phyloP scores from a whole-genome alignment of 495 filamentous ascomycete species.

The Trypethelium eluteriae region DNA sequence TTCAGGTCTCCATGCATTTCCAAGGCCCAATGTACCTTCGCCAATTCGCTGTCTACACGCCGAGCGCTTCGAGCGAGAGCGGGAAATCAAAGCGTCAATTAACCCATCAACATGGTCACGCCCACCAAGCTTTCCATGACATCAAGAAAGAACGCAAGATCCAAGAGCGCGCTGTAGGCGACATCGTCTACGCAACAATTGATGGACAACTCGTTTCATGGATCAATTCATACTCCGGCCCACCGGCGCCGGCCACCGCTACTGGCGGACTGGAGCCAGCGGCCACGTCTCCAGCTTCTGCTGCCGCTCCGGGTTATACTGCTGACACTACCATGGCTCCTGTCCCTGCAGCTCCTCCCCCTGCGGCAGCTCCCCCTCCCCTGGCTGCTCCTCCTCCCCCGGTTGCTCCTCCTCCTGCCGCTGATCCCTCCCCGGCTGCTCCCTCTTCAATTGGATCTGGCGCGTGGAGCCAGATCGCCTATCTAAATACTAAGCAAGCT shows the following conservation, averaged over 20 bases:
- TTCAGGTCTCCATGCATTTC: conserved; percentile 60
- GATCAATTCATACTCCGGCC: conserved; percentile 54
- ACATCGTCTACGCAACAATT: conserved; percentile 52
- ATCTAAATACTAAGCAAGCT: conserved; percentile 1
- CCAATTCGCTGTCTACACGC: conserved; percentile 56
- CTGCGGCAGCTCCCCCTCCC: not conserved
- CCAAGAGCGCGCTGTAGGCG: conserved; percentile 21
- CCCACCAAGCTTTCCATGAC: conserved; percentile 35
- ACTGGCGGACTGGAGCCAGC: conserved; percentile 21
- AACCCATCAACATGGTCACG: conserved; percentile 32
- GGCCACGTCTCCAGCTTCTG: conserved; percentile 24
- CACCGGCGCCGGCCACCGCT: conserved; percentile 25
- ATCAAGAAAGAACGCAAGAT: conserved; percentile 20
- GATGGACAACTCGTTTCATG: conserved; percentile 54
- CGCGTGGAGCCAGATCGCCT: not conserved
- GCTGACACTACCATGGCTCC: conserved; percentile 2
- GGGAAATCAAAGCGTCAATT: conserved; percentile 30
- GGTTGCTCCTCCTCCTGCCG: not conserved
- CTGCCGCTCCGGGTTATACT: conserved; percentile 13
- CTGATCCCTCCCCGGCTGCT: not conserved
- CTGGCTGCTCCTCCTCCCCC: not conserved
- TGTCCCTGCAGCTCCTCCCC: not conserved
- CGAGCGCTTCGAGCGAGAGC: conserved; percentile 25
- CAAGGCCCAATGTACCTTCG: conserved; percentile 58
- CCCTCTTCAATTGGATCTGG: conserved; percentile 10